A percentile compares a stretch with the other conserved stretches of the same genome.
These are phyloP conservation scores for Coemansia sp. DNA, from an alignment of 192 early-diverging fungal genomes.

Conservation along the genomic window DNA sequence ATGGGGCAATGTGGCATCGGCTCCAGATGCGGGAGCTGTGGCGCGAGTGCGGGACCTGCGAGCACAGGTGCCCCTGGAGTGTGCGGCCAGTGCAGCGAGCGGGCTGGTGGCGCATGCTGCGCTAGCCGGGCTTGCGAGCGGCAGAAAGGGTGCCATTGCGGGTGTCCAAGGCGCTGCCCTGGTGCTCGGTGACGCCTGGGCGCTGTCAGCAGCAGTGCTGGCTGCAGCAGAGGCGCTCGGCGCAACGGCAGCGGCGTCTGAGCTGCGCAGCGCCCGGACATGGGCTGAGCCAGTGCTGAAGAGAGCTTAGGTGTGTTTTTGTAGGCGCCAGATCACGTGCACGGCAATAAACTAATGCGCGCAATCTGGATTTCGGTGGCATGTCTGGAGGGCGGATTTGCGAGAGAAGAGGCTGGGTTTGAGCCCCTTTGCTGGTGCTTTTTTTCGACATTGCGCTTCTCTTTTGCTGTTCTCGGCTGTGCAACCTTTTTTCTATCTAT, in stretches of 20 bases:
- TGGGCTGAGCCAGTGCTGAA: background rate
- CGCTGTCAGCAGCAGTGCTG: slow-evolving; percentile 29
- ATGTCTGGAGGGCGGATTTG: background rate
- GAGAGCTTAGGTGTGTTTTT: background rate
- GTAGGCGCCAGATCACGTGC: background rate
- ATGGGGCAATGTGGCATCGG: background rate
- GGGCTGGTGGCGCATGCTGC: slow-evolving; percentile 39
- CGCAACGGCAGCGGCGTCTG: slow-evolving; percentile 2
- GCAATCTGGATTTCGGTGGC: too few relatives aligned
- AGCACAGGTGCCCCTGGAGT: slow-evolving; percentile 27
- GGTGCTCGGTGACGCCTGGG: slow-evolving; percentile 20
- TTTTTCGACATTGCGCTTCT: background rate
- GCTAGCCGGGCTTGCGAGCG: slow-evolving; percentile 21
- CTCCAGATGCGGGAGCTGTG: background rate
- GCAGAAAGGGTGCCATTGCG: slow-evolving; percentile 10
- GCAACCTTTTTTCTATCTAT: background rate
- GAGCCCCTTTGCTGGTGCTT: background rate
- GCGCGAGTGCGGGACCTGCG: slow-evolving; percentile 15
- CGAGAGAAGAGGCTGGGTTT: background rate
- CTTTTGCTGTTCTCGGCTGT: background rate
- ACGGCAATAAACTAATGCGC: background rate
- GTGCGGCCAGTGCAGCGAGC: slow-evolving; percentile 19
- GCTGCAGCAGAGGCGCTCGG: slow-evolving; percentile 21
- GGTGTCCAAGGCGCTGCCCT: slow-evolving; percentile 16
- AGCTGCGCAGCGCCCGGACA: slow-evolving; percentile 1